A percentile compares a stretch with the other conserved stretches of the same genome.
Evolutionary conservation across 371 early-diverging fungal genomes (phyloP).

Genomic region (Rhizomucor miehei): DNA sequence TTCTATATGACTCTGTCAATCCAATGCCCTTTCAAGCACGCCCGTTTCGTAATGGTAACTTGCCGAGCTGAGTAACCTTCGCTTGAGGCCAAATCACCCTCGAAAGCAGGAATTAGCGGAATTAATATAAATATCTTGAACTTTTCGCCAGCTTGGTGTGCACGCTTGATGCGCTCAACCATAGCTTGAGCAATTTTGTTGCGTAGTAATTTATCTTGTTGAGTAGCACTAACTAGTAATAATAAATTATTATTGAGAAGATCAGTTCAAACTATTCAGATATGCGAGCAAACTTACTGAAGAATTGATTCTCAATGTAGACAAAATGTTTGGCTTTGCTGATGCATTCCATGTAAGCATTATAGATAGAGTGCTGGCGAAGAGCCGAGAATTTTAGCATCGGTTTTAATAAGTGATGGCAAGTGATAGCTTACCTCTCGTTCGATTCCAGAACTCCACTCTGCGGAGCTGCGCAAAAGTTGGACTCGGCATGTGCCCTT

Average conservation of each 20-base stretch:
- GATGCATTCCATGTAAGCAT: conserved; percentile 83
- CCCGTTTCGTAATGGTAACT: too few species aligned
- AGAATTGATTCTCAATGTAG: conserved; percentile 95
- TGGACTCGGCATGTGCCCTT: conserved; percentile 69
- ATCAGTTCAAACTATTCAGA: conserved; percentile 6
- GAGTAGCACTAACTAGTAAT: conserved; percentile 21
- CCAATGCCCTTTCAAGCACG: too few species aligned
- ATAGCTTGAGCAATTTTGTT: conserved; percentile 49
- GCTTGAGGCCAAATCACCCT: conserved; percentile 73
- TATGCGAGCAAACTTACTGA: conserved; percentile 45
- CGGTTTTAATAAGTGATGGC: neutral
- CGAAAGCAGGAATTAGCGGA: conserved; percentile 91
- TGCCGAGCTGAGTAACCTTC: conserved; percentile 69
- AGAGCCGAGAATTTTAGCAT: neutral
- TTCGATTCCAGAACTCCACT: conserved; percentile 69
- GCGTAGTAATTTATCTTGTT: conserved; percentile 31
- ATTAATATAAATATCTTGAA: conserved; percentile 87
- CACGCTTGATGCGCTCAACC: conserved; percentile 74
- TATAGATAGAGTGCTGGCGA: conserved; percentile 71
- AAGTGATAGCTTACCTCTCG: conserved; percentile 28
- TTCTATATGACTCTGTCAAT: too few species aligned
- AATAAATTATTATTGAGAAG: conserved; percentile 3
- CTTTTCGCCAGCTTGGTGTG: conserved; percentile 61
- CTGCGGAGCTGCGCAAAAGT: conserved; percentile 62
- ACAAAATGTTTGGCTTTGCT: conserved; percentile 78